Base-by-base conservation (phyloP, 148 eudicot genomes). In the Linanthus parryae region DNA sequence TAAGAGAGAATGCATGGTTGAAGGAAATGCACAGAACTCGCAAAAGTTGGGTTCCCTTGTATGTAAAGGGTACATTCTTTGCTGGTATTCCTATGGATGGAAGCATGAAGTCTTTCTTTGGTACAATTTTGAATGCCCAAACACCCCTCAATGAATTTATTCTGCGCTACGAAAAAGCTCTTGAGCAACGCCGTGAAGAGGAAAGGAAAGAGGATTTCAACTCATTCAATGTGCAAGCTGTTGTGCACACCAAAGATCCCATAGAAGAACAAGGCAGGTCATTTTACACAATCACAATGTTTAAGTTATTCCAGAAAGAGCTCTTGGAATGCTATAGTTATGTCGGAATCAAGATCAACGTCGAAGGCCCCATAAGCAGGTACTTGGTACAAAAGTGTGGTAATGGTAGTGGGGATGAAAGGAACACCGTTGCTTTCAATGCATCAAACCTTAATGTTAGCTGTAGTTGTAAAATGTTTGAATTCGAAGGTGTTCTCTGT, bases 401-500 rank as follows among this genome's bases (percentile, higher is more conserved):
- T 5, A 70, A 67, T 57, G 76, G 76, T 3, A 61, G 58, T 57
- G 73, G 73, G 40, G 75, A 73, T 26, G 83, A 78, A 66, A 73
- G 83, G 62, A 70, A 71, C 34, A 78, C 83, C 0, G 83, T 78
- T 64, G 79, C 79, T 17, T 59, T 78, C 50, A 78, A 78, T 43
- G 71, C 83, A 18, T 63, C 79, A 22, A 78, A 78, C 60, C 73
- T 70, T 52, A 78, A 73, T 34, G 56, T 67, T 34, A 70, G 57
- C 54, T 78, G 83, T 57, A 78, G 83, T 53, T 78, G 83, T 50
- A 78, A 64, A 52, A 70, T 78, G 83, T 78, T 78, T 58, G 79
- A 78, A 59, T 78, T 70, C 46, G 83, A 78, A 64, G 83, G 83
- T 1, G 31, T 78, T 38, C 83, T 78, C 19, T 78, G 83, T 42